phyloP scores from a whole-genome alignment of 1,284 basidiomycete genomes.

The Stygiomarasmius scandens region DNA sequence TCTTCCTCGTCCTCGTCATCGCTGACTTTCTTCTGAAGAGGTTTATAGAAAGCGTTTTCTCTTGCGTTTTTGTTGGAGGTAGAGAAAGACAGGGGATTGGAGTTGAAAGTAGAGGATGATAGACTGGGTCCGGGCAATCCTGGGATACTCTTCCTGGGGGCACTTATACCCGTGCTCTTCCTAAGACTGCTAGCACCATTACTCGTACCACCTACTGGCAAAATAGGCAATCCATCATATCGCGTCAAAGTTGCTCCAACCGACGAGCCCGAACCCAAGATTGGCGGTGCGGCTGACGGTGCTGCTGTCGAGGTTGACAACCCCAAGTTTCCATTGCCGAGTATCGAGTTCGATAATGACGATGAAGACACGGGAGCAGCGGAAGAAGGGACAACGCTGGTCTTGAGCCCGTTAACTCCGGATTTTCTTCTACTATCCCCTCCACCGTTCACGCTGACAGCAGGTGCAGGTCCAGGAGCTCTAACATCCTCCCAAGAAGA shows the following conservation, averaged over 20 bases:
- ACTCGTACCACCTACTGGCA: not conserved
- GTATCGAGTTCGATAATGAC: not conserved
- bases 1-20: not conserved
- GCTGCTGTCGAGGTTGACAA: not conserved
- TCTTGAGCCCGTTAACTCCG: not conserved
- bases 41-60: constrained; percentile 17
- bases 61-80: constrained; percentile 4
- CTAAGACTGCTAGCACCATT: not conserved
- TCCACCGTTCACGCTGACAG: not conserved
- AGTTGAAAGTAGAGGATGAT: not conserved
- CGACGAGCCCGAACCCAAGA: not conserved
- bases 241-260: not conserved
- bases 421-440: not conserved
- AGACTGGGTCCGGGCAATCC: not conserved
- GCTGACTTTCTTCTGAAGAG: not conserved
- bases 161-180: not conserved
- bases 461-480: not conserved
- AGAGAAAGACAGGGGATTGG: constrained; percentile 3
- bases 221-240: not conserved
- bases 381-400: too few relatives aligned
- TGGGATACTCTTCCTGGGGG: not conserved
- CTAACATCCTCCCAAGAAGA: not conserved
- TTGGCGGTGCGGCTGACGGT: not conserved
- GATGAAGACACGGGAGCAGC: not conserved
- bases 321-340: not conserved